These are phyloP conservation scores for Hibiscus mutabilis DNA, from an alignment of 345 rosid genomes.

Conservation along the genomic window DNA sequence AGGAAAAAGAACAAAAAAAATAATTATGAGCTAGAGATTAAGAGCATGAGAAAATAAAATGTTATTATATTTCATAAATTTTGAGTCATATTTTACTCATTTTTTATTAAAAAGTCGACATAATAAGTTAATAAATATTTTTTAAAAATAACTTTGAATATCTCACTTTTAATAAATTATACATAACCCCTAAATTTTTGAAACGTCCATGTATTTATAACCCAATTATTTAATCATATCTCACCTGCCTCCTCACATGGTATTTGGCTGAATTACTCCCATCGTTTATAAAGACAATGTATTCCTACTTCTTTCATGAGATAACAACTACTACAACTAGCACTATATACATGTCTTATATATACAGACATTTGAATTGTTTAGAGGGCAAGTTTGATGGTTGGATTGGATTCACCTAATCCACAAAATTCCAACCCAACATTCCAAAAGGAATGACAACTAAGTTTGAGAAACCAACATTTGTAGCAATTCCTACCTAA, in stretches of 20 bases:
- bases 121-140: too few species aligned
- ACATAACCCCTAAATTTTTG: too few species aligned
- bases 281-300: neutral
- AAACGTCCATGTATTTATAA: too few species aligned
- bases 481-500: conserved; percentile 23
- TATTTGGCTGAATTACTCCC: conserved; percentile 14
- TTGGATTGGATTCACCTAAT: conserved; percentile 29
- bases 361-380: neutral
- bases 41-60: too few species aligned
- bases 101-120: too few species aligned
- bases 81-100: too few species aligned
- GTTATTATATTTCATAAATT: too few species aligned
- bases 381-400: conserved; percentile 5
- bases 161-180: too few species aligned
- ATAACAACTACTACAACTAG: neutral
- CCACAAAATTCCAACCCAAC: conserved; percentile 49
- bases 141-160: too few species aligned
- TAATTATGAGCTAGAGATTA: too few species aligned
- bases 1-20: too few species aligned
- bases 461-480: conserved; percentile 16
- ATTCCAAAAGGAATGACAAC: conserved; percentile 53
- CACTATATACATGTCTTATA: neutral
- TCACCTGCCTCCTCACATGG: conserved; percentile 17
- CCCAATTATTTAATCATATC: neutral
- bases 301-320: neutral